These are phyloP conservation scores for Daldinia childiae DNA, from an alignment of 495 filamentous ascomycete genomes.

Conservation along the genomic window DNA sequence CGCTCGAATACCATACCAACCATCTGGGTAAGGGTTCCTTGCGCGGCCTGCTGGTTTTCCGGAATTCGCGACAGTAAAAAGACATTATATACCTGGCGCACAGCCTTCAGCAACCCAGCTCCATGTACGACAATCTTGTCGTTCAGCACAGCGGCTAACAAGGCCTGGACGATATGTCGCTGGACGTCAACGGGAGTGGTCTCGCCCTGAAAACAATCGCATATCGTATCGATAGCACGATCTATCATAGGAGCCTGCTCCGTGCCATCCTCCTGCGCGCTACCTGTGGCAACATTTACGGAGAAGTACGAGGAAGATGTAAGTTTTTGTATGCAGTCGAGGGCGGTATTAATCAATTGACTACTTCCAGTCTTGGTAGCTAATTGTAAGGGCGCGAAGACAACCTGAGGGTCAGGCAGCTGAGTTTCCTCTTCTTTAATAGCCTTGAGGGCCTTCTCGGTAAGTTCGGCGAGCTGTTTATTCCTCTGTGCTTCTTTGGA, in stretches of 20 bases:
- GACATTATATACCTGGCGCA: constrained; percentile 98
- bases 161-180: constrained; percentile 96
- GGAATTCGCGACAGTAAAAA: constrained; percentile 92
- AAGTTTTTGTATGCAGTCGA: constrained; percentile 98
- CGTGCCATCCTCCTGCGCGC: constrained; percentile 56
- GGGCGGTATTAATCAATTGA: constrained; percentile 83
- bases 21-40: constrained; percentile 98
- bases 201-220: constrained; percentile 98
- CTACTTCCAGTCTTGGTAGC: constrained; percentile 87
- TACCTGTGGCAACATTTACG: constrained; percentile 63
- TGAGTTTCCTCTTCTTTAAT: constrained; percentile 79
- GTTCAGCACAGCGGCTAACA: constrained; percentile 93
- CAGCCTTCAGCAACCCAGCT: constrained; percentile 95
- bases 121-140: constrained; percentile 99
- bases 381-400: constrained; percentile 89
- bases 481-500: constrained; percentile 86
- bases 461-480: constrained; percentile 80
- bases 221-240: constrained; percentile 97
- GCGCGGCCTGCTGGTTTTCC: constrained; percentile 94
- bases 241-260: constrained; percentile 79
- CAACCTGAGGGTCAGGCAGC: constrained; percentile 81
- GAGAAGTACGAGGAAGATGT: constrained; percentile 99
- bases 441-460: constrained; percentile 80
- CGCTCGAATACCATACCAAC: constrained; percentile 97
- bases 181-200: constrained; percentile 89